phyloP scores from a whole-genome alignment of 2,329 filamentous ascomycete species.

The Penicillium sp. region DNA sequence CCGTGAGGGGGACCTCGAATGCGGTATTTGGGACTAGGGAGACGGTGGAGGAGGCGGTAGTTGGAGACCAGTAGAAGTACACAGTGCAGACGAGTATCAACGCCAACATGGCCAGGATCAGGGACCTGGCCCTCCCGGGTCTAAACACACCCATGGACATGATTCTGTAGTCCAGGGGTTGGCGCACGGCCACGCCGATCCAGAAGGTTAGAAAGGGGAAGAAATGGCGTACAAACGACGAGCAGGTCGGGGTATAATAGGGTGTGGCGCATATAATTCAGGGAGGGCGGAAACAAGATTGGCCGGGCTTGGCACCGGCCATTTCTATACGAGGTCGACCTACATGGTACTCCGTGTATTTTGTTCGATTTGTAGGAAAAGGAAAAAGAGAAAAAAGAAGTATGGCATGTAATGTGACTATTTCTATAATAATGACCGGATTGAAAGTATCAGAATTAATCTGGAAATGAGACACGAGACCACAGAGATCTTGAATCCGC shows the following conservation, averaged over 20 bases:
- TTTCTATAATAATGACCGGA: neutral
- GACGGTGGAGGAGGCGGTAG: slow-evolving; percentile 29
- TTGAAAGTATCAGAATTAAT: neutral
- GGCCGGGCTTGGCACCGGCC: slow-evolving; percentile 7
- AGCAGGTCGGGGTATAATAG: neutral
- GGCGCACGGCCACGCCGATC: slow-evolving; percentile 25
- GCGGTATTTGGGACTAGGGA: slow-evolving; percentile 35
- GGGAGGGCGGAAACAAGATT: slow-evolving; percentile 9
- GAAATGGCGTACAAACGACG: neutral
- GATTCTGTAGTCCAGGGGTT: slow-evolving; percentile 12
- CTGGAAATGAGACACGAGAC: neutral
- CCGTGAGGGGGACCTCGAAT: slow-evolving; percentile 36
- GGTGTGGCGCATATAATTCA: slow-evolving; percentile 1
- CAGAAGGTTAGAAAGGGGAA: neutral
- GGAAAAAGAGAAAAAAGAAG: neutral
- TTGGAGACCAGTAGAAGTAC: slow-evolving; percentile 40
- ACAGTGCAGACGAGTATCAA: slow-evolving; percentile 36
- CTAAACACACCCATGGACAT: slow-evolving; percentile 27
- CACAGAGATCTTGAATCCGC: neutral
- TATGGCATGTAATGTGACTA: neutral
- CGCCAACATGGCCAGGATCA: slow-evolving; percentile 31
- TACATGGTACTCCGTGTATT: too few species aligned
- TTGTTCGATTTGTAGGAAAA: neutral
- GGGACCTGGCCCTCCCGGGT: slow-evolving; percentile 30
- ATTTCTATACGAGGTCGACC: neutral